phyloP scores from a whole-genome alignment of 257 asterid genomes.

The Ehretia macrophylla region DNA sequence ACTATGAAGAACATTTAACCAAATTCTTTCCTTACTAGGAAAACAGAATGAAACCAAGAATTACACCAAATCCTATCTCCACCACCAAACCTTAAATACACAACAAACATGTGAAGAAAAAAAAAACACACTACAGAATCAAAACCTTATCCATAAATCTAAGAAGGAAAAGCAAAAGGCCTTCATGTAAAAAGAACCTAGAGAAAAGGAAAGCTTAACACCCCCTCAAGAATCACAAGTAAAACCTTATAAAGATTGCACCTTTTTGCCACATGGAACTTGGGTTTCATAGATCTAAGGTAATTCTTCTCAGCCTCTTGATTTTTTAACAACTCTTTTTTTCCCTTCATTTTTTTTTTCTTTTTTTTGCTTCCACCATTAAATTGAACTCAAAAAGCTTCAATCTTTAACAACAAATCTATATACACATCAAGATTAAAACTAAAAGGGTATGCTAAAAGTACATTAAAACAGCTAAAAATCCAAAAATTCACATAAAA shows the following conservation, averaged over 20 bases:
- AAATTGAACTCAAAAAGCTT: conserved; percentile 33
- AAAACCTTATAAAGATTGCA: conserved; percentile 41
- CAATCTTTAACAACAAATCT: conserved; percentile 20
- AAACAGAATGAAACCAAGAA: conserved; percentile 25
- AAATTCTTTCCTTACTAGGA: conserved; percentile 1
- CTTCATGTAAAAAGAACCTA: conserved; percentile 28
- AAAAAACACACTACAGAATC: conserved; percentile 37
- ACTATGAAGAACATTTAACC: background rate
- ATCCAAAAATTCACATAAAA: background rate
- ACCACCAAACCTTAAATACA: conserved; percentile 52
- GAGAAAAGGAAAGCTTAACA: no score
- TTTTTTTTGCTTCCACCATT: conserved; percentile 18
- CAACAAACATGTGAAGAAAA: conserved; percentile 20
- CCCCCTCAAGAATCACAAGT: conserved; percentile 61
- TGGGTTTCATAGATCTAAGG: conserved; percentile 74
- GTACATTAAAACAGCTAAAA: background rate
- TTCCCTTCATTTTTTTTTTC: conserved; percentile 5
- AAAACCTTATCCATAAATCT: conserved; percentile 47
- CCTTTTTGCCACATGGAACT: conserved; percentile 57
- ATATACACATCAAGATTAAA: background rate
- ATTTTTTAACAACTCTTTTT: conserved; percentile 19
- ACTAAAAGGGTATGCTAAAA: conserved; percentile 1
- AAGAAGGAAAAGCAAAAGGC: conserved; percentile 37
- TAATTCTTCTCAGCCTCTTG: conserved; percentile 54
- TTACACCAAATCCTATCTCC: conserved; percentile 25